Conservation (phyloP, 2,329 filamentous ascomycete species). For the Fusarium avenaceum region DNA sequence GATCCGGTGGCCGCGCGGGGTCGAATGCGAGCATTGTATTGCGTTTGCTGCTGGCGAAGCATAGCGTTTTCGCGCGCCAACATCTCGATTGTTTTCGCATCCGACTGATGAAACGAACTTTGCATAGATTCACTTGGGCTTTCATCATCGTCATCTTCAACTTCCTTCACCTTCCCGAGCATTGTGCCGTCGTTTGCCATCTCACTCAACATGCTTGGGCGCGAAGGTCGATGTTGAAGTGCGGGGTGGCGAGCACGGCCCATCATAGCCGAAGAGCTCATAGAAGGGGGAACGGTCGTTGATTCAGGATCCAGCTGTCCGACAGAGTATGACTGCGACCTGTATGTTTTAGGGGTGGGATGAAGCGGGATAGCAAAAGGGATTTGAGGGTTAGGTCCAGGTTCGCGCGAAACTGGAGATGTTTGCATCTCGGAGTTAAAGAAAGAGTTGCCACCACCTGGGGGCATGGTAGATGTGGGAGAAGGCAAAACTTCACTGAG, state of each 20-base stretch:
- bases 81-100: constrained; percentile 74
- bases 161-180: constrained; percentile 77
- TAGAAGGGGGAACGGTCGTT: constrained; percentile 53
- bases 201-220: constrained; percentile 81
- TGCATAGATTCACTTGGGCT: constrained; percentile 64
- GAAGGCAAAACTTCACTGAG: constrained; percentile 81
- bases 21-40: constrained; percentile 68
- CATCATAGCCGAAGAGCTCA: constrained; percentile 64
- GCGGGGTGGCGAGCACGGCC: constrained; percentile 73
- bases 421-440: constrained; percentile 66
- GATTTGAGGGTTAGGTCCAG: constrained; percentile 73
- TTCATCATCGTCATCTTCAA: constrained; percentile 75
- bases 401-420: constrained; percentile 66
- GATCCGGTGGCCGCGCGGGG: constrained; percentile 70
- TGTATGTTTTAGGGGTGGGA: constrained; percentile 90
- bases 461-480: constrained; percentile 73
- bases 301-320: constrained; percentile 85
- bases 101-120: constrained; percentile 66
- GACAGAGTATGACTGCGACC: constrained; percentile 96
- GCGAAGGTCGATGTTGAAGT: constrained; percentile 84
- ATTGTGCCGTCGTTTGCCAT: constrained; percentile 74
- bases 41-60: constrained; percentile 69
- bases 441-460: constrained; percentile 62
- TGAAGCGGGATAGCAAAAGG: constrained; percentile 90
- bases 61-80: constrained; percentile 74